phyloP scores from a whole-genome alignment of 176 grass and related monocot species.

The maize (Zea mays) region DNA sequence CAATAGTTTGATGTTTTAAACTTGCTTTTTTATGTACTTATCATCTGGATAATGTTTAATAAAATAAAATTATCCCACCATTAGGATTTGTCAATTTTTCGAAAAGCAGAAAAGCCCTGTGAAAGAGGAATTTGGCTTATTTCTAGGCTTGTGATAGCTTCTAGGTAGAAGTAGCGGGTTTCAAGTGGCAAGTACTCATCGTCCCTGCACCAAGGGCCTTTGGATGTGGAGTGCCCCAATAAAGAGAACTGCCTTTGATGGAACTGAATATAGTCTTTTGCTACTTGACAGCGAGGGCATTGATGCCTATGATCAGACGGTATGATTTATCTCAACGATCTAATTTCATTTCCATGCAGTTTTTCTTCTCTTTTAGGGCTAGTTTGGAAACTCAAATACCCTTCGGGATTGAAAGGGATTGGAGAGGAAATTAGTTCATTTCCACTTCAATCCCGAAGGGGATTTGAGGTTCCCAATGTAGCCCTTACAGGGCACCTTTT shows the following conservation, averaged over 20 bases:
- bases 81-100: background rate
- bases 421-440: too few relatives aligned
- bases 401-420: too few relatives aligned
- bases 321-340: conserved; percentile 26
- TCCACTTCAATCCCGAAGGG: too few relatives aligned
- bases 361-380: conserved; percentile 12
- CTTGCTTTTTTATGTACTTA: background rate
- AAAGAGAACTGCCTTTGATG: conserved; percentile 85
- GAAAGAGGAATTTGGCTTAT: conserved; percentile 7
- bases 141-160: conserved; percentile 49
- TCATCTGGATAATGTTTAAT: background rate
- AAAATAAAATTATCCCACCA: background rate
- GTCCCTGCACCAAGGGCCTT: conserved; percentile 96
- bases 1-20: conserved; percentile 2
- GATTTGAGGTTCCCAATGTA: too few relatives aligned
- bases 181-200: conserved; percentile 93
- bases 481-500: conserved; percentile 55
- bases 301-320: conserved; percentile 97
- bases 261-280: conserved; percentile 88
- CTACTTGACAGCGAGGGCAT: conserved; percentile 95
- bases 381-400: too few relatives aligned
- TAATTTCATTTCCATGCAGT: conserved; percentile 14
- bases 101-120: background rate
- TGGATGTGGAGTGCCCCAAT: conserved; percentile 97
- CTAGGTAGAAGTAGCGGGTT: conserved; percentile 86